Percentiles rank a stretch among this genome's conserved stretches.
phyloP scores from a whole-genome alignment of 495 filamentous ascomycete species.

The Talaromyces borbonicus region DNA sequence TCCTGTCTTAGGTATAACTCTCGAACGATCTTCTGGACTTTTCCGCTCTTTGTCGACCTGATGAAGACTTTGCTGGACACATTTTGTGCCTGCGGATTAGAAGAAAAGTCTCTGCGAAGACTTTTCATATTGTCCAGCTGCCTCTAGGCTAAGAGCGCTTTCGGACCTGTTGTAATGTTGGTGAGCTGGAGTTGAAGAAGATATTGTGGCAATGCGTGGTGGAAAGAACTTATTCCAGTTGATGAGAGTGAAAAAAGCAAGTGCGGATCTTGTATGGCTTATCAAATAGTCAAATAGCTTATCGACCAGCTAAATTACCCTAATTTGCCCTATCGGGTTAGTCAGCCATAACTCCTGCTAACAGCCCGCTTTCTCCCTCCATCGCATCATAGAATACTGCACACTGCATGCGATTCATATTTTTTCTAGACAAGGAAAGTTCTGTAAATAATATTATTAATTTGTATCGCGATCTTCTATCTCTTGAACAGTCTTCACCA shows the following conservation, averaged over 20 bases:
- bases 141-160: too few species aligned
- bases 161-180: too few species aligned
- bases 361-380: background rate
- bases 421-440: too few species aligned
- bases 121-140: constrained; percentile 76
- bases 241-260: background rate
- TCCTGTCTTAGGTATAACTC: constrained; percentile 94
- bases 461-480: background rate
- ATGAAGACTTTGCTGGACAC: constrained; percentile 91
- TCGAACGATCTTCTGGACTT: constrained; percentile 96
- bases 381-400: background rate
- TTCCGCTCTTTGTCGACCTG: constrained; percentile 83
- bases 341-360: too few species aligned
- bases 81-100: constrained; percentile 60
- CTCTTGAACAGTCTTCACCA: background rate
- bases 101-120: constrained; percentile 62
- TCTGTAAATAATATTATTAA: too few species aligned
- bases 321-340: background rate
- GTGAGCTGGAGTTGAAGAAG: too few species aligned
- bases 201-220: too few species aligned
- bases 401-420: too few species aligned
- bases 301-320: background rate
- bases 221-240: too few species aligned
- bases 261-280: background rate
- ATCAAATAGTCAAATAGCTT: background rate